Conservation (phyloP, 106 monocot species). For the Allium sativum region DNA sequence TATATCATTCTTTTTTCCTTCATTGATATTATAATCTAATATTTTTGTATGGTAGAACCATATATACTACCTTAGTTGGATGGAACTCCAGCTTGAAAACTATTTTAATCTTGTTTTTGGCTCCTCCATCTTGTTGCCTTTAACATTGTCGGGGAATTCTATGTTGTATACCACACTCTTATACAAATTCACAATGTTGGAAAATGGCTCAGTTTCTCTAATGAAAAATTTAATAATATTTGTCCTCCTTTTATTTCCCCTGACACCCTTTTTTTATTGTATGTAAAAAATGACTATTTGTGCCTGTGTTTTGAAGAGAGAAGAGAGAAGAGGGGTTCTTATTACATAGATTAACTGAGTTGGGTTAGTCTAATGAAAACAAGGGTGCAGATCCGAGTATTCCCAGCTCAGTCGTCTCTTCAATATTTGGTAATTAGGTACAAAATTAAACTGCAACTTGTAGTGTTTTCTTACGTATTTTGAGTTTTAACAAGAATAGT, state of each 20-base stretch:
- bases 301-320: neutral
- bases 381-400: constrained; percentile 10
- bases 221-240: no score
- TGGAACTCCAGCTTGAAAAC: constrained; percentile 83
- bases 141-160: constrained; percentile 43
- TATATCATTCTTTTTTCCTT: no score
- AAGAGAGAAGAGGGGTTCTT: constrained; percentile 1
- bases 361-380: neutral
- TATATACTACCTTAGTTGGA: constrained; percentile 46
- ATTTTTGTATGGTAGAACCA: neutral
- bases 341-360: neutral
- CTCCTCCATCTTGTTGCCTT: constrained; percentile 64
- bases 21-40: no score
- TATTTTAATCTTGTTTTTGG: constrained; percentile 84
- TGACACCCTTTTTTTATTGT: neutral
- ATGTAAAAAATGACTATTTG: neutral
- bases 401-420: neutral
- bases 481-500: no score
- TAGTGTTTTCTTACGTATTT: no score
- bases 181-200: neutral
- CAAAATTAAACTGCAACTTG: neutral
- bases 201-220: no score
- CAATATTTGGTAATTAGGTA: neutral
- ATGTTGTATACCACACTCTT: no score
- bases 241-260: no score